Conservation (phyloP, 2,329 filamentous ascomycete genomes). For the Epichloe hybrida region DNA sequence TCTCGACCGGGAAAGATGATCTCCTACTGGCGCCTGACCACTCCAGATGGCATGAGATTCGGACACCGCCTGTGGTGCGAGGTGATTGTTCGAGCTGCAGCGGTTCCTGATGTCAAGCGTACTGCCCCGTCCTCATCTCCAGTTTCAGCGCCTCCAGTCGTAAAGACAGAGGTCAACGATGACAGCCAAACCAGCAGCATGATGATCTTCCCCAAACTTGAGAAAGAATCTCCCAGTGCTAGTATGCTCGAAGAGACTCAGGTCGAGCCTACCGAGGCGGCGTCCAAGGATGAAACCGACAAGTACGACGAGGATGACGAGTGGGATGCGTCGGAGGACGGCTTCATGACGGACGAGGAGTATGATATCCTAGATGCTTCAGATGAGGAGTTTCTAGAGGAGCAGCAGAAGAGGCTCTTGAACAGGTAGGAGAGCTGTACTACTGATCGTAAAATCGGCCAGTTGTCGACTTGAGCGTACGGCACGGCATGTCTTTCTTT, state of each 20-base stretch:
- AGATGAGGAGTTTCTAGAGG: conserved; percentile 65
- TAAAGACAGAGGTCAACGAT: conserved; percentile 16
- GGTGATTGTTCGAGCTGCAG: conserved; percentile 49
- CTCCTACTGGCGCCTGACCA: conserved; percentile 93
- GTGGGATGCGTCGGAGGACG: conserved; percentile 51
- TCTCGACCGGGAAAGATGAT: conserved; percentile 64
- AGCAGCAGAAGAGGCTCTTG: conserved; percentile 30
- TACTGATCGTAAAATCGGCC: neutral
- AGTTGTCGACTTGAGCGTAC: neutral
- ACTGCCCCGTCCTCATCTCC: conserved; percentile 8
- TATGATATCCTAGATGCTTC: conserved; percentile 95
- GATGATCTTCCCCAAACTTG: conserved; percentile 95
- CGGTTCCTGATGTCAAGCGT: conserved; percentile 13
- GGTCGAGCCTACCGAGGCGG: conserved; percentile 34
- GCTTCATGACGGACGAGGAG: conserved; percentile 92
- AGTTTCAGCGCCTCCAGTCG: neutral
- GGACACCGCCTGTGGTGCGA: conserved; percentile 95
- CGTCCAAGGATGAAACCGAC: conserved; percentile 35
- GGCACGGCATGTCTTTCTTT: conserved; percentile 2
- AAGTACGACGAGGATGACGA: conserved; percentile 40
- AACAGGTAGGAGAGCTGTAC: conserved; percentile 20
- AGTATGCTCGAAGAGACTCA: conserved; percentile 59
- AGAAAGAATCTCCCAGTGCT: conserved; percentile 77
- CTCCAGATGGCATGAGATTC: conserved; percentile 66
- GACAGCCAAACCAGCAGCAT: conserved; percentile 34